Base-by-base conservation (phyloP, 768 basidiomycete species). In the Cantharellus anzutake region DNA sequence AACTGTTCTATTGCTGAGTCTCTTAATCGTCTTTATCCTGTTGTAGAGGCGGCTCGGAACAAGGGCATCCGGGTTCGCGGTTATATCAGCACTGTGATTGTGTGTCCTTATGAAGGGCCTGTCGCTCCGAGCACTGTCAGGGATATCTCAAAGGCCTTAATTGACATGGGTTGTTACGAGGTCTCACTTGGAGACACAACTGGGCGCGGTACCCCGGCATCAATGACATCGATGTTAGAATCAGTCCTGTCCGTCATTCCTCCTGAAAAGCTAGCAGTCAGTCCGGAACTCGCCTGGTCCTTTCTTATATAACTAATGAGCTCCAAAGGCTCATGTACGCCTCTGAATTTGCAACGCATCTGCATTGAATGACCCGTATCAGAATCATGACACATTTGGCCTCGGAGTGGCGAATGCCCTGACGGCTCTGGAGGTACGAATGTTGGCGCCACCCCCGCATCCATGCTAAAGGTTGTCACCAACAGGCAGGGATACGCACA, bases 91-190 rank as follows among this genome's bases (percentile, higher is more conserved):
- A 68, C 68, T 48, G 81, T 83, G 42, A 80, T 90, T 59, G 76
- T 78, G 5, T 94, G 91, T 65, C 93, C 94, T 3, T 96, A 84
- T 68, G 78, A 84, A n/a, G 93, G 93, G 2, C 71, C 73, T 20
- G 82, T 86, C 29, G 81, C 83, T 63, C 79, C 79, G 14, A 69
- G 70, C 52, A 70, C 70, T 14, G 89, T 91, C 4, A 74, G 80
- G 57, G 79, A 83, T 42, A 79, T 94, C 34, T 73, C 87, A 0
- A 77, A 78, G 63, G 81, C 78, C 63, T 68, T 98, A 41, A 61
- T 81, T 3, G 81, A 88, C 61, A 92, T 96, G 86, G 93, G 93
- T 0, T 94, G 90, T 68, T 94, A 94, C 68, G 87, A 98, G 69
- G 80, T 93, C 56, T 86, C 86, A 65, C 71, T 97, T 29, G 91